These are phyloP conservation scores for Penicillium samsonianum DNA, from an alignment of 495 filamentous ascomycete genomes.

Conservation along the genomic window DNA sequence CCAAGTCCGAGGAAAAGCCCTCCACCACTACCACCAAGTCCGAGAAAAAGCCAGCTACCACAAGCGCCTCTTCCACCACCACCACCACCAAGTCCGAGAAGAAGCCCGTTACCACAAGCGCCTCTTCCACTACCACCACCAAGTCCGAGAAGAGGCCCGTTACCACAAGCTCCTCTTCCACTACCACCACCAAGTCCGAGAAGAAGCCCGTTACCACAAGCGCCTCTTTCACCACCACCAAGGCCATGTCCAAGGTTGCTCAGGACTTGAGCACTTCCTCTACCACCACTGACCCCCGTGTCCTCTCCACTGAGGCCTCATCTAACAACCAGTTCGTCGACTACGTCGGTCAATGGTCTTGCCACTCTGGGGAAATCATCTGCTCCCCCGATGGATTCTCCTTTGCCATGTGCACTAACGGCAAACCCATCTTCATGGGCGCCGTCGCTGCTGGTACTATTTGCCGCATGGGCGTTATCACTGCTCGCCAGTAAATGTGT, in stretches of 20 bases:
- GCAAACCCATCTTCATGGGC: slow-evolving; percentile 41
- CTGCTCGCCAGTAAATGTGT: slow-evolving; percentile 9
- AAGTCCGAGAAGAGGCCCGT: slow-evolving; percentile 4
- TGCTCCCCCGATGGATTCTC: slow-evolving; percentile 40
- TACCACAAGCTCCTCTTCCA: too few relatives aligned
- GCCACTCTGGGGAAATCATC: slow-evolving; percentile 35
- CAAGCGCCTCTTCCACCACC: neutral
- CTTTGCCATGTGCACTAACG: slow-evolving; percentile 42
- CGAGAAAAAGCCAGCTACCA: neutral
- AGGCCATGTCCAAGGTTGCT: slow-evolving; percentile 22
- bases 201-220: neutral
- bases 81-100: slow-evolving; percentile 7
- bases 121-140: neutral
- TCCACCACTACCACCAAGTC: slow-evolving; percentile 4
- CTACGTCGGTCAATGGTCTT: slow-evolving; percentile 24
- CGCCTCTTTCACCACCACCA: slow-evolving; percentile 5
- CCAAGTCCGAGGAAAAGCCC: neutral
- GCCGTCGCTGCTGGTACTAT: slow-evolving; percentile 41
- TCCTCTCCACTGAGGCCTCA: slow-evolving; percentile 11
- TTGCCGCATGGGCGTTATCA: slow-evolving; percentile 40
- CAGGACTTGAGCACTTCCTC: slow-evolving; percentile 15
- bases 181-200: neutral
- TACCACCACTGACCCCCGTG: slow-evolving; percentile 18
- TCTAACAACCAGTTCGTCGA: slow-evolving; percentile 23
- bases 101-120: neutral